Base-by-base conservation (phyloP, 2,329 filamentous ascomycete genomes). In the Diaporthe australafricana region DNA sequence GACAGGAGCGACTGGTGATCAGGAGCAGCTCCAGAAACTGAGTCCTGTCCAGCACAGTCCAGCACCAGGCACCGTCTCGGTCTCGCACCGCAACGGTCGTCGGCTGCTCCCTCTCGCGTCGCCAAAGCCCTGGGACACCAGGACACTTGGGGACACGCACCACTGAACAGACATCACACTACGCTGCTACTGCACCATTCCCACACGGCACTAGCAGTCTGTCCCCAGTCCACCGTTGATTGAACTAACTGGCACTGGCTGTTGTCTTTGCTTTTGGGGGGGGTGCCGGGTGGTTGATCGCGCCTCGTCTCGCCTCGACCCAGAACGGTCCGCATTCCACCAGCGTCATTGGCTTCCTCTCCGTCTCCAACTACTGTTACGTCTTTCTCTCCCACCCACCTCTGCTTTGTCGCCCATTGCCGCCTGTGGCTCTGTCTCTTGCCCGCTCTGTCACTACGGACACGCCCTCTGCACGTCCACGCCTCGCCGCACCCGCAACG, bases 81-180 rank as follows among this genome's bases (percentile, higher is more conserved):
- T 65, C 30, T 65, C 60, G 30, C 14, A 42, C 35, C 16, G 30
- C 60, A 65, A 65, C 60, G 60, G 60, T 50, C 22, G 60, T 50
- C 60, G 60, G 60, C n/a, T 65, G 57, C 57, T 63, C 57, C 57
- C 57, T 63, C 20, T 47, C 7, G n/a, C n/a, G 38, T 60, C 56
- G 25, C 56, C 56, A 60, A n/a, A 45, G 14, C 38, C 40, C 27
- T 30, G 56, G 56, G 56, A 45, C 56, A 35, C 5, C 9, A 5
- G 32, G 32, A n/a, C n/a, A n/a, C 22, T 60, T 27, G 22, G 56
- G 25, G 14, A 16, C 56, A 30, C 35, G 38, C 27, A 25, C 27
- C 27, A 60, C 56, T 30, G 22, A 35, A 45, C 56, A 60, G 56
- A 60, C 56, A 45, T 45, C 38, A n/a, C 38, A 17, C 56, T 60